These are phyloP conservation scores for Russula brevipes DNA, from an alignment of 768 basidiomycete genomes.

Conservation along the genomic window DNA sequence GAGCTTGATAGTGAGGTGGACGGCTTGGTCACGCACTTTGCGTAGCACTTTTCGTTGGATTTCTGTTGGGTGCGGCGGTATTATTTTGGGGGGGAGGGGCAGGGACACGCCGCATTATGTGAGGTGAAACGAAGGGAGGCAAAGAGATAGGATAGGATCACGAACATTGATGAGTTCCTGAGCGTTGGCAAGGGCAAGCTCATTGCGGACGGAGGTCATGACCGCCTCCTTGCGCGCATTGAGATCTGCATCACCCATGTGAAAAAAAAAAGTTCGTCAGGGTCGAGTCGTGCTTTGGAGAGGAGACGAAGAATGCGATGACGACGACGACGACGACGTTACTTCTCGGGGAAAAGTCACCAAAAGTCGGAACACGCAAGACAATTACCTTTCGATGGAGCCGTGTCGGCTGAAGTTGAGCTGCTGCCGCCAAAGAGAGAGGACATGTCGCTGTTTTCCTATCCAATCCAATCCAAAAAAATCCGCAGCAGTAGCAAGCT, in stretches of 20 bases:
- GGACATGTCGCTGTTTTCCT: slow-evolving; percentile 21
- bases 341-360: no score
- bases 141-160: not conserved
- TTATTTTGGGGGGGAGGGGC: not conserved
- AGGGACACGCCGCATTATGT: not conserved
- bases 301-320: no score
- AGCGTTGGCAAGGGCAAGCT: slow-evolving; percentile 68
- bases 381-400: slow-evolving; percentile 15
- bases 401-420: slow-evolving; percentile 16
- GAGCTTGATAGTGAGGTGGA: slow-evolving; percentile 59
- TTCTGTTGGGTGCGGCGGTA: slow-evolving; percentile 42
- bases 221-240: slow-evolving; percentile 39
- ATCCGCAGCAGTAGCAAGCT: not conserved
- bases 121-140: not conserved
- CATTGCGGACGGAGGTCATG: slow-evolving; percentile 61
- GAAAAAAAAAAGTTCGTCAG: not conserved
- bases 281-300: no score
- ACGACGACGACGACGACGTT: no score
- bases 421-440: slow-evolving; percentile 27
- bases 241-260: slow-evolving; percentile 32
- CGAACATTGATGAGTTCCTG: slow-evolving; percentile 78
- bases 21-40: slow-evolving; percentile 74
- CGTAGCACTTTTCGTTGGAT: slow-evolving; percentile 72
- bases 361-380: no score
- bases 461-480: no score